A percentile compares a stretch with the other conserved stretches of the same genome.
phyloP scores from a whole-genome alignment of 1,284 basidiomycete species.

The Sporisorium scitamineum region DNA sequence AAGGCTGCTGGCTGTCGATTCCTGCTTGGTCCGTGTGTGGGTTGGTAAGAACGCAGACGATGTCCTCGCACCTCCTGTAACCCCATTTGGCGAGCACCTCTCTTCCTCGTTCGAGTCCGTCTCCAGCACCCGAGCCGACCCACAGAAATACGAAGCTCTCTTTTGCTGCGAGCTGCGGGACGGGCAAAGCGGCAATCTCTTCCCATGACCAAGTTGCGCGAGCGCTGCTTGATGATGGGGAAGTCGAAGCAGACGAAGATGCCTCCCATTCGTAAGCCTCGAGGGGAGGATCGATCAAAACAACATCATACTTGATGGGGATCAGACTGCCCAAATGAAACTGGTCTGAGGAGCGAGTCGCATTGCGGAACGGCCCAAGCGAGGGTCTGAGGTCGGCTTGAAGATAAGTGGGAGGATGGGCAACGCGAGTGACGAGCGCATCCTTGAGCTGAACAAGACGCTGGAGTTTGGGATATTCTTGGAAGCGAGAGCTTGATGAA shows the following conservation, averaged over 20 bases:
- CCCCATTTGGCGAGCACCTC: slow-evolving; percentile 94
- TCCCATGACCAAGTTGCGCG: slow-evolving; percentile 79
- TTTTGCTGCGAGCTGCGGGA: slow-evolving; percentile 86
- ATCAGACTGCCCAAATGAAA: slow-evolving; percentile 57
- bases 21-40: slow-evolving; percentile 70
- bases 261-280: slow-evolving; percentile 65
- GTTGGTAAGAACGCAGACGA: slow-evolving; percentile 96
- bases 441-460: slow-evolving; percentile 60
- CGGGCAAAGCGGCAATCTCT: slow-evolving; percentile 81
- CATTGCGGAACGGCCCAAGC: slow-evolving; percentile 27
- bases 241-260: slow-evolving; percentile 21
- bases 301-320: slow-evolving; percentile 87
- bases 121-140: slow-evolving; percentile 91
- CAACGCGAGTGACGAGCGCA: slow-evolving; percentile 43
- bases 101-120: slow-evolving; percentile 90
- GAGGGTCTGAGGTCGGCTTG: slow-evolving; percentile 51
- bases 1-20: slow-evolving; percentile 7
- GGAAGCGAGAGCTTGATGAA: slow-evolving; percentile 79
- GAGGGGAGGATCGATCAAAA: slow-evolving; percentile 90
- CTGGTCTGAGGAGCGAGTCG: slow-evolving; percentile 13
- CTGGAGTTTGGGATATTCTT: slow-evolving; percentile 76
- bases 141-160: slow-evolving; percentile 89
- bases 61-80: slow-evolving; percentile 93
- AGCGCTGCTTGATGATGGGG: neutral
- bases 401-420: slow-evolving; percentile 62